Percentiles rank a stretch among this genome's conserved stretches.
Evolutionary conservation across 2,329 filamentous ascomycete genomes (phyloP).

Genomic region (Diaporthe sp.): DNA sequence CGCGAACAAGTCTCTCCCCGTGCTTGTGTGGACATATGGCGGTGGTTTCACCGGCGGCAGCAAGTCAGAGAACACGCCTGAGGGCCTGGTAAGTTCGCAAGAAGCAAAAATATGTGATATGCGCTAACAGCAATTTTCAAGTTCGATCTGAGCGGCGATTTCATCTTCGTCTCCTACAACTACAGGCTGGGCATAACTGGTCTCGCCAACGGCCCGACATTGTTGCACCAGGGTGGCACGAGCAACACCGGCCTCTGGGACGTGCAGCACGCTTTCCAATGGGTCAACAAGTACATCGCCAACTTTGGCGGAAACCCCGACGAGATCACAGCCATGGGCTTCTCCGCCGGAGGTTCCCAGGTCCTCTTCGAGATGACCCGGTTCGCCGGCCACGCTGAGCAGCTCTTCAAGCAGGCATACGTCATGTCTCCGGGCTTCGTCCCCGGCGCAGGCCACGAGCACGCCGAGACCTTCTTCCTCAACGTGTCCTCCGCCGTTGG

Average conservation of each 20-base stretch:
- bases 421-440: conserved; percentile 53
- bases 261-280: conserved; percentile 56
- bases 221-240: conserved; percentile 54
- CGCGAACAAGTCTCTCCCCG: conserved; percentile 57
- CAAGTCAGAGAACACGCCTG: conserved; percentile 53
- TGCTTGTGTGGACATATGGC: conserved; percentile 62
- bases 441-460: conserved; percentile 54
- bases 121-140: conserved; percentile 52
- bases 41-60: conserved; percentile 59
- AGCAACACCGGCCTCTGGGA: conserved; percentile 57
- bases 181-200: conserved; percentile 65
- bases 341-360: conserved; percentile 62
- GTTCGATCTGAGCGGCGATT: conserved; percentile 49
- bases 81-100: conserved; percentile 50
- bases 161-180: conserved; percentile 60
- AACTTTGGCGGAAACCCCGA: conserved; percentile 57
- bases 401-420: conserved; percentile 56
- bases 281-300: conserved; percentile 58
- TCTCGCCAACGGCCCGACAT: conserved; percentile 52
- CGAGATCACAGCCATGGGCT: conserved; percentile 58
- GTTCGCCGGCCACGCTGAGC: conserved; percentile 58
- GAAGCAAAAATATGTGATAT: conserved; percentile 51
- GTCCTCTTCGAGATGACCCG: conserved; percentile 64
- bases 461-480: conserved; percentile 47
- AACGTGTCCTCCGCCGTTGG: conserved; percentile 43